These are phyloP conservation scores for Metschnikowia amazonensis DNA, from an alignment of 805 yeast species.

Conservation along the genomic window DNA sequence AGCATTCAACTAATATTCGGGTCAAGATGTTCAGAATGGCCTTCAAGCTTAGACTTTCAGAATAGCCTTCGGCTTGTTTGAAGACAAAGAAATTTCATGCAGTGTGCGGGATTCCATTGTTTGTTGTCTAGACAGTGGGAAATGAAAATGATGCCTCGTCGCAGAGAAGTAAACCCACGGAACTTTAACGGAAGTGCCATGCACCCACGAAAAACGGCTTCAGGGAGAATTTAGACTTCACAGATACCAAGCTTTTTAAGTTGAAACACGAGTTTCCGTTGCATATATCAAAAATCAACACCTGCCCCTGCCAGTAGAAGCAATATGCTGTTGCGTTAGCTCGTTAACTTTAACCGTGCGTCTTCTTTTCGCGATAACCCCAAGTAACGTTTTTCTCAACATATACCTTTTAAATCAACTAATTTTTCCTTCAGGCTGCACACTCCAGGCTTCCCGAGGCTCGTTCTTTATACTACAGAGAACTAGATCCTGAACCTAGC, in stretches of 20 bases:
- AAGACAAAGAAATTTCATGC: background rate
- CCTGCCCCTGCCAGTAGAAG: background rate
- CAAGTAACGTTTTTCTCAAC: slow-evolving; percentile 5
- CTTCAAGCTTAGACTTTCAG: background rate
- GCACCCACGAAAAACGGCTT: too few relatives aligned
- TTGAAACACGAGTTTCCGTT: background rate
- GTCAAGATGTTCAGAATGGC: background rate
- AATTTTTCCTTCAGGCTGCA: background rate
- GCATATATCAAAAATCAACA: background rate
- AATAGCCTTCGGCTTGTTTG: background rate
- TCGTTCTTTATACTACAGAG: background rate
- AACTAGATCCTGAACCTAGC: too few relatives aligned
- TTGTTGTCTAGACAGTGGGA: background rate
- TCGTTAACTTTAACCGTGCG: slow-evolving; percentile 5
- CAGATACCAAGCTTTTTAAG: too few relatives aligned
- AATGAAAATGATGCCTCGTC: background rate
- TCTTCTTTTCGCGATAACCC: slow-evolving; percentile 4
- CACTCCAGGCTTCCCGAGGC: background rate
- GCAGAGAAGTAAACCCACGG: background rate
- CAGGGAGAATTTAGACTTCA: too few relatives aligned
- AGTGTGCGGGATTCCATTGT: background rate
- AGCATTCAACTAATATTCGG: slow-evolving; percentile 4
- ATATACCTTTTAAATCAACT: background rate
- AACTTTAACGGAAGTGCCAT: background rate
- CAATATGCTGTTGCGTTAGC: background rate